A percentile compares a stretch with the other conserved stretches of the same genome.
Evolutionary conservation across 2,329 filamentous ascomycete genomes (phyloP).

Genomic region (Xylaria sp.): DNA sequence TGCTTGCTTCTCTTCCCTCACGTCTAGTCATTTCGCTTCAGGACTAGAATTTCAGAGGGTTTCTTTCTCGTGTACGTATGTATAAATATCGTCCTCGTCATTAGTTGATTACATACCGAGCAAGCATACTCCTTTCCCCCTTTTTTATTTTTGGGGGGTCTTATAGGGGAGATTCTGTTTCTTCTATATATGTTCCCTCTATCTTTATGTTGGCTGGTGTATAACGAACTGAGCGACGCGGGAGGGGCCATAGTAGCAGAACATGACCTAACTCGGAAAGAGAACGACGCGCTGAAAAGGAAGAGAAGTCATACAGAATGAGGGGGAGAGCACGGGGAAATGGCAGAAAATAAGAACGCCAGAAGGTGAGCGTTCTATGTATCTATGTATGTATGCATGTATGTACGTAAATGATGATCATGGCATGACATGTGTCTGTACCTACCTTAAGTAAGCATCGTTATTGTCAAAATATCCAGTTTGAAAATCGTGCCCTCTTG

Average conservation of each 20-base stretch:
- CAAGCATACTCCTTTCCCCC: not conserved
- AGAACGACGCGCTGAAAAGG: not conserved
- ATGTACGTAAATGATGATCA: conserved; percentile 10
- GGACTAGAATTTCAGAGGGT: not conserved
- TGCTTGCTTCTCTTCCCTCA: not conserved
- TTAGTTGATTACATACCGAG: conserved; percentile 14
- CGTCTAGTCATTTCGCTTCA: not conserved
- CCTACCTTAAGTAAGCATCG: conserved; percentile 14
- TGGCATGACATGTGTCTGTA: not conserved
- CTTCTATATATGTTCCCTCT: conserved; percentile 7
- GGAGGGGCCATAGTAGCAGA: not conserved
- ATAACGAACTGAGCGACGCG: not conserved
- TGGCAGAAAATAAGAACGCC: not conserved
- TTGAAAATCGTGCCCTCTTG: not conserved
- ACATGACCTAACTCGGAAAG: not conserved
- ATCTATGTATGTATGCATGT: conserved; percentile 13
- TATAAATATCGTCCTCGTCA: conserved; percentile 26
- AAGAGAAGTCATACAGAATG: not conserved
- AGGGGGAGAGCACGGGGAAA: not conserved
- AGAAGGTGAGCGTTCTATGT: not conserved
- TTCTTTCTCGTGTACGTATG: conserved; percentile 14
- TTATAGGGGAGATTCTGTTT: not conserved
- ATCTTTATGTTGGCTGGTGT: not conserved
- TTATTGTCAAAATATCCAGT: not conserved
- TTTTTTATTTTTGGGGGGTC: not conserved